phyloP scores from a whole-genome alignment of 805 yeast species.

The Clavispora phyllophila region DNA sequence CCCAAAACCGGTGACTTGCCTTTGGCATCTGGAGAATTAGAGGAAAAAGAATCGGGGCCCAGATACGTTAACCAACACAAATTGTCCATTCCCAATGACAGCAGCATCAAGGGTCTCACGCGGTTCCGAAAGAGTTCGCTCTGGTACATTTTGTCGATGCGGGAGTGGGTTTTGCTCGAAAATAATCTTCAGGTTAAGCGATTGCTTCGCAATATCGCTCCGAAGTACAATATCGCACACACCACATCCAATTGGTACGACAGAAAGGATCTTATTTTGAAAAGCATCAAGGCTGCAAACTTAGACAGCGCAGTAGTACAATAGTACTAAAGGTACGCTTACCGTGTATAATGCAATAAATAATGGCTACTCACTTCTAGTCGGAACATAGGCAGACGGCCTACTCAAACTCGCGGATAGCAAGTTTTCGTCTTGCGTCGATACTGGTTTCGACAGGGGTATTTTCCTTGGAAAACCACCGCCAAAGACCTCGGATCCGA shows the following conservation, averaged over 20 bases:
- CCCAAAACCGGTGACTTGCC: too few species aligned
- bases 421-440: slow-evolving; percentile 39
- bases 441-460: slow-evolving; percentile 22
- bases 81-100: slow-evolving; percentile 29
- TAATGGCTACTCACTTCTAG: neutral
- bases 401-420: slow-evolving; percentile 36
- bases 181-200: slow-evolving; percentile 22
- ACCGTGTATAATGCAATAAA: neutral
- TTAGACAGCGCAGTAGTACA: neutral
- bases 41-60: slow-evolving; percentile 26
- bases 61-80: slow-evolving; percentile 33
- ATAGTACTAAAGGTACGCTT: neutral
- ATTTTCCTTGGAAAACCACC: slow-evolving; percentile 18
- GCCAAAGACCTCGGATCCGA: slow-evolving; percentile 17
- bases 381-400: too few species aligned
- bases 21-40: slow-evolving; percentile 8
- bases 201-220: slow-evolving; percentile 23
- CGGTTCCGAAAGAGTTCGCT: slow-evolving; percentile 70
- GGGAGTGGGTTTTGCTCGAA: slow-evolving; percentile 49
- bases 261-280: slow-evolving; percentile 26
- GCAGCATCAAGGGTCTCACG: slow-evolving; percentile 47
- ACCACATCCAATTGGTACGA: slow-evolving; percentile 28
- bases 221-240: slow-evolving; percentile 17
- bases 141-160: slow-evolving; percentile 71
- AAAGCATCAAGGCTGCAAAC: slow-evolving; percentile 11